These are phyloP conservation scores for Hura crepitans DNA, from an alignment of 441 rosid genomes.

Conservation along the genomic window DNA sequence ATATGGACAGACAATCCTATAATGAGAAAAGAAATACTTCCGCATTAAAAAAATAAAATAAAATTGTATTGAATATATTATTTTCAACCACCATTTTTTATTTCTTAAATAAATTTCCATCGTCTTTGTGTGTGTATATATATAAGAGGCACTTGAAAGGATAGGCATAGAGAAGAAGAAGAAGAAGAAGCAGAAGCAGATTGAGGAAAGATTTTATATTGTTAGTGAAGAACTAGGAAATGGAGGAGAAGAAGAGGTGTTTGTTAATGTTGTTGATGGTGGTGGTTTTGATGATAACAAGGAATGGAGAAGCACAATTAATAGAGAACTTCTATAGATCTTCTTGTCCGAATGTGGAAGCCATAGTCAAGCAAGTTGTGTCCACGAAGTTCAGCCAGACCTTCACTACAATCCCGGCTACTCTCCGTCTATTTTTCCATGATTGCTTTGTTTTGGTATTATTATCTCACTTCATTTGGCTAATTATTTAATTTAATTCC, in stretches of 20 bases:
- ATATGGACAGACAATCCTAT: no score
- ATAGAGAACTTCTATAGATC: constrained; percentile 39
- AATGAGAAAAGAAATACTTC: no score
- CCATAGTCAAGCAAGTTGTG: constrained; percentile 40
- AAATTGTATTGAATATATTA: no score
- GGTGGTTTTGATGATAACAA: constrained; percentile 15
- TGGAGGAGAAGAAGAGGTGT: constrained; percentile 22
- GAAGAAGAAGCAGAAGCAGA: background rate
- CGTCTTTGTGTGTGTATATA: background rate
- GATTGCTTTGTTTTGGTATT: constrained; percentile 56
- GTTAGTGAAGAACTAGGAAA: background rate
- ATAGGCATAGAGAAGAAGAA: background rate
- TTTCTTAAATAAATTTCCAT: no score
- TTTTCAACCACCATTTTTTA: no score
- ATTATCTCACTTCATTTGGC: background rate
- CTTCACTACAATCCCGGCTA: constrained; percentile 42
- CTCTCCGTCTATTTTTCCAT: constrained; percentile 57
- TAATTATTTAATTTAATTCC: no score
- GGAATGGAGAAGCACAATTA: constrained; percentile 41
- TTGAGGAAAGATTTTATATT: background rate
- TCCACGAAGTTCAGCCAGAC: constrained; percentile 27
- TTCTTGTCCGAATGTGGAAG: constrained; percentile 40
- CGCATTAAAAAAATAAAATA: no score
- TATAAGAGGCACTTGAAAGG: background rate
- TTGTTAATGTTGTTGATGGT: constrained; percentile 16